These are phyloP conservation scores for Ascochyta pisi DNA, from an alignment of 2,329 filamentous ascomycete genomes.

Conservation along the genomic window DNA sequence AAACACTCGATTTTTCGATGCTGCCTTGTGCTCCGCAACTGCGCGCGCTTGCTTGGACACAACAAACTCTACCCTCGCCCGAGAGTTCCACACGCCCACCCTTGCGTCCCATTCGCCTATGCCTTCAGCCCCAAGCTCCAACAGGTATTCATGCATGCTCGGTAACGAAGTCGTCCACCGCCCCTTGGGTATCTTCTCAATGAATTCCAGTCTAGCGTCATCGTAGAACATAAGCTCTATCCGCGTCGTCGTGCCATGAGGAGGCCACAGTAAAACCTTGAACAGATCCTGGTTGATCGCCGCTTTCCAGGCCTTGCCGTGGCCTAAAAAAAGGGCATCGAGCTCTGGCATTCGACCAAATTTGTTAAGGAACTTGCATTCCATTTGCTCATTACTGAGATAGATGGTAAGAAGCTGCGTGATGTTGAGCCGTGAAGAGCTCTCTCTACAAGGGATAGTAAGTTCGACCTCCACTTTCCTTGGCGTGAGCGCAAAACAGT, in stretches of 20 bases:
- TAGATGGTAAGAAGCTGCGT: neutral
- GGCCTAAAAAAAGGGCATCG: neutral
- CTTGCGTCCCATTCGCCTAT: neutral
- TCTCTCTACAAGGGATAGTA: neutral
- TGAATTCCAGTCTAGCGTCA: neutral
- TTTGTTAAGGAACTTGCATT: conserved; percentile 11
- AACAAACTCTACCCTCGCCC: conserved; percentile 4
- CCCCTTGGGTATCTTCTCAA: neutral
- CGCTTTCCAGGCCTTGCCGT: conserved; percentile 5
- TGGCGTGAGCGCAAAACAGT: neutral
- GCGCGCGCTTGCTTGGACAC: neutral
- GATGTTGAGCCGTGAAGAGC: neutral
- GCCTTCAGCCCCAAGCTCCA: neutral
- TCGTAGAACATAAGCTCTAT: conserved; percentile 3
- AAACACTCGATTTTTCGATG: neutral
- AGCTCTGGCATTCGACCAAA: conserved; percentile 9
- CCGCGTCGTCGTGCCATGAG: neutral
- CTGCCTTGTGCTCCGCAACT: neutral
- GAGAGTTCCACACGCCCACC: neutral
- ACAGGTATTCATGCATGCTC: neutral
- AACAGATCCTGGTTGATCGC: conserved; percentile 4
- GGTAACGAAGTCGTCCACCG: neutral
- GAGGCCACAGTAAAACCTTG: neutral
- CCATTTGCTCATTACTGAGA: conserved; percentile 3
- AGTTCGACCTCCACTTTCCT: conserved; percentile 13